Conservation (phyloP, 2,329 filamentous ascomycete genomes). For the Arthrobotrys pseudoclavata region DNA sequence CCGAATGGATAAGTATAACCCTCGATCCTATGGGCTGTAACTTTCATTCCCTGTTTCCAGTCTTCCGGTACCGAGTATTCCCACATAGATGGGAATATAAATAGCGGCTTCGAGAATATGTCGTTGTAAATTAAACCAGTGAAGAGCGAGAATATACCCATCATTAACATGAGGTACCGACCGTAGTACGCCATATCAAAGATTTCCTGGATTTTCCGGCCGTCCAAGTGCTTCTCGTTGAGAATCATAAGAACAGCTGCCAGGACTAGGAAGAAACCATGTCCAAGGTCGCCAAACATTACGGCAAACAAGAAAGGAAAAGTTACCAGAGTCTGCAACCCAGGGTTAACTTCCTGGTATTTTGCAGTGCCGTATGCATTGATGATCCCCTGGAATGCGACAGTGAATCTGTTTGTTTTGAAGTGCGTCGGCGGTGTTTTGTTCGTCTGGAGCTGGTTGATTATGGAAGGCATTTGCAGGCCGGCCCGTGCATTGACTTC, state of each 20-base stretch:
- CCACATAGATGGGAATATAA: slow-evolving; percentile 91
- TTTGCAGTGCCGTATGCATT: slow-evolving; percentile 98
- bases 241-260: slow-evolving; percentile 94
- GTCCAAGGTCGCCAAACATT: slow-evolving; percentile 99
- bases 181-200: slow-evolving; percentile 99
- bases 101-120: slow-evolving; percentile 92
- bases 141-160: slow-evolving; percentile 97
- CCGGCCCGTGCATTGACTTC: slow-evolving; percentile 97
- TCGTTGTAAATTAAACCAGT: slow-evolving; percentile 99
- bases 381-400: slow-evolving; percentile 98
- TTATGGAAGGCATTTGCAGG: slow-evolving; percentile 96
- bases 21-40: slow-evolving; percentile 77
- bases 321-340: slow-evolving; percentile 92
- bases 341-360: slow-evolving; percentile 97
- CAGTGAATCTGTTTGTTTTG: slow-evolving; percentile 98
- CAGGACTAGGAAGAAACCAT: slow-evolving; percentile 87
- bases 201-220: slow-evolving; percentile 94
- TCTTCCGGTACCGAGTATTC: slow-evolving; percentile 77
- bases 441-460: slow-evolving; percentile 96
- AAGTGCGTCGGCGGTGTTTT: slow-evolving; percentile 98
- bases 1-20: slow-evolving; percentile 94
- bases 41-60: slow-evolving; percentile 75
- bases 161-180: slow-evolving; percentile 97
- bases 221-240: slow-evolving; percentile 85
- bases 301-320: slow-evolving; percentile 99